Conservation (phyloP, 2,329 filamentous ascomycete species). For the Diaporthe ampelina region DNA sequence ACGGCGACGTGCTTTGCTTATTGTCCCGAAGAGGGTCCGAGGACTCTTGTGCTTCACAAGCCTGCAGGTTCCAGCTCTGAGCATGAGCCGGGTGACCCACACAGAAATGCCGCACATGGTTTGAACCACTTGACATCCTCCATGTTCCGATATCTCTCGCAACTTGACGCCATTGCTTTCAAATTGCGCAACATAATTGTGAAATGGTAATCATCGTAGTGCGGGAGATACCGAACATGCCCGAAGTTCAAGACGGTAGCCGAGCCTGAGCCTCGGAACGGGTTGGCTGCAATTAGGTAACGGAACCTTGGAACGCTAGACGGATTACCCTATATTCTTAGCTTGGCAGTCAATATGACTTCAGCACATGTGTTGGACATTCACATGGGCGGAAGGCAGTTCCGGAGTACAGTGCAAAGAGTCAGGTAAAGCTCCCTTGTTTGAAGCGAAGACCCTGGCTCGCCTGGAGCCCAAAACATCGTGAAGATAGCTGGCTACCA, state of each 20-base stretch:
- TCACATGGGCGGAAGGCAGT: conserved; percentile 3
- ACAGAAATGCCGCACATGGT: conserved; percentile 22
- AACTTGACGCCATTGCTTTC: neutral
- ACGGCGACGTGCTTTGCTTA: neutral
- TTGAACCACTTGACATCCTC: neutral
- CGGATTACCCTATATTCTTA: neutral
- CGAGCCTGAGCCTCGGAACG: conserved; percentile 17
- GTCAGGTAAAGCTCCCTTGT: conserved; percentile 5
- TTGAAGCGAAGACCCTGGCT: neutral
- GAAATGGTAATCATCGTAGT: neutral
- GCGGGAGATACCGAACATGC: conserved; percentile 11
- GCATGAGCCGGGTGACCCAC: conserved; percentile 21
- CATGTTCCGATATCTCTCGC: neutral
- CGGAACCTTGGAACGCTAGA: neutral
- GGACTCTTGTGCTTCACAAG: conserved; percentile 22
- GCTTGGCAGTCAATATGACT: conserved; percentile 10
- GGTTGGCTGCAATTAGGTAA: neutral
- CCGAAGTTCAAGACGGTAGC: neutral
- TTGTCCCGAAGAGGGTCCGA: conserved; percentile 18
- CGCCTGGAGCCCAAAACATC: neutral
- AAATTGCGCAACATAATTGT: neutral
- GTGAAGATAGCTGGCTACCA: conserved; percentile 6
- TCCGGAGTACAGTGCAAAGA: neutral
- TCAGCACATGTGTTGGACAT: neutral
- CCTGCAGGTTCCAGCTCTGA: neutral